Evolutionary conservation across 2,329 filamentous ascomycete species (phyloP), one percentile per base, ranked within the genome.

Genomic region (Geosmithia putterillii): DNA sequence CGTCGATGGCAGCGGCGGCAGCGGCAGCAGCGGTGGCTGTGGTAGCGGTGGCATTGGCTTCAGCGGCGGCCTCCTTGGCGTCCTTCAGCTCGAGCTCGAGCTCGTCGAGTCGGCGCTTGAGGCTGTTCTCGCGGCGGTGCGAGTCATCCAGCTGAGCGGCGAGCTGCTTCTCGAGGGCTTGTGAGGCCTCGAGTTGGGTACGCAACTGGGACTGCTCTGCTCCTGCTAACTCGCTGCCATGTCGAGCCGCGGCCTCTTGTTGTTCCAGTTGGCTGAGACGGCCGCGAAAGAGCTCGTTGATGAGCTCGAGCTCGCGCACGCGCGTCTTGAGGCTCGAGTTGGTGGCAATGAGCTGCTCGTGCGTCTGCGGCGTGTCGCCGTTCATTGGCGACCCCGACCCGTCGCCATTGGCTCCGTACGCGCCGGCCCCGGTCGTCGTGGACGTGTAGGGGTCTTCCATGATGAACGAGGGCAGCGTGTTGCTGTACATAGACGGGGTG

Each of bases 301-400:
- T 95, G 42, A 98, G 76, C 59, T 98, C 92, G 20, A 98, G 74
- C 61, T 98, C 92, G 52, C 83, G 92, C 28, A 98, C 90, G 37
- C 92, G 81, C 1, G 92, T 98, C 66, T 94, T 94, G n/a, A 96
- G 71, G 42, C 81, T 83, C 5, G 85, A 85, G 60, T 94, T 95
- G 48, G 82, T 77, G 2, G 83, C 81, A 42, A 87, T 69, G 20
- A 94, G 74, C 47, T 85, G 81, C 56, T 95, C 86, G 59, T 86
- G 87, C 3, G 81, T 83, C 56, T 87, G 83, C 1, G 84, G 78
- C 12, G 77, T 70, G 21, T 81, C 74, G 44, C 69, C 73, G 48
- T 71, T 76, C 49, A 71, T 52, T 7, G 69, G 70, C 15, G 71
- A 71, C 10, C 59, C 58, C 1, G 64, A 38, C 14, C 46, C 41